A percentile compares a stretch with the other conserved stretches of the same genome.
Evolutionary conservation across 2,329 filamentous ascomycete species (phyloP).

Genomic region (Gaeumannomyces sp.): DNA sequence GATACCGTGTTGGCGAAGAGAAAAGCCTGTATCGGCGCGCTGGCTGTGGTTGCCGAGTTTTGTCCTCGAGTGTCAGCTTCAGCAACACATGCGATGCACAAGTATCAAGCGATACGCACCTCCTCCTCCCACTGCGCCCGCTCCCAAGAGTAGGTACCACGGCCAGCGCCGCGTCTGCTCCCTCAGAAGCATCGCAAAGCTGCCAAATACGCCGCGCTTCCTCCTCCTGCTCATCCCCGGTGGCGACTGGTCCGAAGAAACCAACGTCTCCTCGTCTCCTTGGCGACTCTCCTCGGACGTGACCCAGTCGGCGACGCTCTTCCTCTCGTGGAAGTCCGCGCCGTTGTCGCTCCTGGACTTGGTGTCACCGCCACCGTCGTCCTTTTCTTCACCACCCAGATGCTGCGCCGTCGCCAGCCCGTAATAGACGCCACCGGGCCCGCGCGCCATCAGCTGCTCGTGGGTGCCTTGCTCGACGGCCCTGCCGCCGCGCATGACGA

Average conservation of each 20-base stretch:
- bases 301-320: slow-evolving; percentile 27
- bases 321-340: slow-evolving; percentile 27
- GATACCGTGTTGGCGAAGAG: slow-evolving; percentile 48
- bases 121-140: slow-evolving; percentile 31
- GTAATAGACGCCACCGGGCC: slow-evolving; percentile 55
- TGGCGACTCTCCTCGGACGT: slow-evolving; percentile 29
- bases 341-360: not conserved
- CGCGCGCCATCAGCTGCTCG: slow-evolving; percentile 54
- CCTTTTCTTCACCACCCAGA: slow-evolving; percentile 36
- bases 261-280: not conserved
- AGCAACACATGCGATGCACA: slow-evolving; percentile 12
- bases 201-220: slow-evolving; percentile 34
- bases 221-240: slow-evolving; percentile 23
- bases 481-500: slow-evolving; percentile 64
- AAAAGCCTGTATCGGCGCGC: slow-evolving; percentile 40
- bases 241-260: slow-evolving; percentile 21
- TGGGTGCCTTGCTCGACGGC: slow-evolving; percentile 71
- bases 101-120: slow-evolving; percentile 29
- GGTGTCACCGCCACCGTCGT: slow-evolving; percentile 27
- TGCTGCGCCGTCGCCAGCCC: slow-evolving; percentile 58
- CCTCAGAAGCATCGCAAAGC: slow-evolving; percentile 47
- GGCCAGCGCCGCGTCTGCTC: slow-evolving; percentile 46
- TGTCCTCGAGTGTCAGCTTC: slow-evolving; percentile 21
- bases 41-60: slow-evolving; percentile 15
- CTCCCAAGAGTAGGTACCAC: slow-evolving; percentile 40